Evolutionary conservation across 148 eudicot genomes (phyloP), one percentile per base, ranked within the genome.

Genomic region (Spergularia marina): DNA sequence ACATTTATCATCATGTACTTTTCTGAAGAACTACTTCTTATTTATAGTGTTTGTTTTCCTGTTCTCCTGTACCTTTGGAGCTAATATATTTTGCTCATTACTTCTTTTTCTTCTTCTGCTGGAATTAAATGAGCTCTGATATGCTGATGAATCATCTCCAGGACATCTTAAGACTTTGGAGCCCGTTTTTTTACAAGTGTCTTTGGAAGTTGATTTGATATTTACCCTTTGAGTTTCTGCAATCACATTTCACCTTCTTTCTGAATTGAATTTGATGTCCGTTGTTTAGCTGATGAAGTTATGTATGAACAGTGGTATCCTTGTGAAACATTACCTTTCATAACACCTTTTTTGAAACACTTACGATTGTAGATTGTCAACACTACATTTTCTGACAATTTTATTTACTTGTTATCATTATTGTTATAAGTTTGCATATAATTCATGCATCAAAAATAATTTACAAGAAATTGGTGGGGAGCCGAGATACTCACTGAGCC

Each of bases 1-100:
- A 92, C 78, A 92, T 95, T 36, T 96, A 92, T 84, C 99, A 96
- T 74, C 97, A 92, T 79, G 99, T 96, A 91, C 81, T 88, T 80
- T 80, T 76, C 68, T 60, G 56, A 18, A 53, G 40, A 60, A 12
- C 18, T 64, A 18, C 36, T 59, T 53, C 53, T 71, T 52, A 52
- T 30, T 56, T 49, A 53, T 7, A 21, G n/a, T 49, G 21, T 58
- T 58, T 72, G 36, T 10, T 62, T 54, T 70, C 13, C 49, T 34
- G 11, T 56, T 14, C 44, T 52, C 58, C 13, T 53, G 7, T 58
- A 8, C 9, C 41, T 21, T 12, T 21, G 12, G 51, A 61, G 39
- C 53, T 67, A 20, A 2, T 51, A 12, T 49, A 23, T 58, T 4
- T 13, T 44, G 39, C 15, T 52, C 18, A 52, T 51, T 51, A 0